Percentiles rank a stretch among this genome's conserved stretches.
Conservation (phyloP, 257 asterid genomes). For the Primulina huaijiensis region DNA sequence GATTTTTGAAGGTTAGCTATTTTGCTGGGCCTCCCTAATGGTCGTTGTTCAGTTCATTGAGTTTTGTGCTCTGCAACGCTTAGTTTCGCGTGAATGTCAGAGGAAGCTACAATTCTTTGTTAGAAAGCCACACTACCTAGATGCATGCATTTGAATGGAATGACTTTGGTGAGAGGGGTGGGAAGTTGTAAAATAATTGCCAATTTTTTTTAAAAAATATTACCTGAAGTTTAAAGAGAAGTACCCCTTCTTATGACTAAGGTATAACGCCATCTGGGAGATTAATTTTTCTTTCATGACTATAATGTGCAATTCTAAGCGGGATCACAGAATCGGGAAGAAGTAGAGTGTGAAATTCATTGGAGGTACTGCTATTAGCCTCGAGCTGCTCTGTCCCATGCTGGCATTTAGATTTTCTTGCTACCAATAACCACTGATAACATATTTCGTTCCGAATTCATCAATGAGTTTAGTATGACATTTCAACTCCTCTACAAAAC, state of each 20-base stretch:
- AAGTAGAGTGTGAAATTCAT: no score
- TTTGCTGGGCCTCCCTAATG: not conserved
- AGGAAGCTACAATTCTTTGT: constrained; percentile 9
- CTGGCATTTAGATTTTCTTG: no score
- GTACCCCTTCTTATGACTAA: not conserved
- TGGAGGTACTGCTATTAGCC: no score
- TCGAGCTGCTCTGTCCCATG: no score
- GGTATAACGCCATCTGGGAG: not conserved
- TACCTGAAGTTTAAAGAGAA: not conserved
- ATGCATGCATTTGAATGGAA: not conserved
- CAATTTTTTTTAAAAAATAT: no score
- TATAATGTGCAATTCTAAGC: no score
- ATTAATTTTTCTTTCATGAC: no score
- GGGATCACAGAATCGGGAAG: no score
- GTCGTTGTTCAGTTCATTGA: not conserved
- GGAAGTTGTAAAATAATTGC: not conserved
- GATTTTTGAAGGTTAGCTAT: not conserved
- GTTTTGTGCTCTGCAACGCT: not conserved
- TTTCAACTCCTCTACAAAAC: no score
- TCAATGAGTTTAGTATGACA: no score
- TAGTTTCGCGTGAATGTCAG: not conserved
- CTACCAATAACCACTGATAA: no score
- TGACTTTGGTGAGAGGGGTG: not conserved
- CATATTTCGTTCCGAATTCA: not conserved
- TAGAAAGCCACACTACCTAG: not conserved